Base-by-base conservation (phyloP, 2,329 filamentous ascomycete genomes). In the Myriosclerotinia scirpicola region DNA sequence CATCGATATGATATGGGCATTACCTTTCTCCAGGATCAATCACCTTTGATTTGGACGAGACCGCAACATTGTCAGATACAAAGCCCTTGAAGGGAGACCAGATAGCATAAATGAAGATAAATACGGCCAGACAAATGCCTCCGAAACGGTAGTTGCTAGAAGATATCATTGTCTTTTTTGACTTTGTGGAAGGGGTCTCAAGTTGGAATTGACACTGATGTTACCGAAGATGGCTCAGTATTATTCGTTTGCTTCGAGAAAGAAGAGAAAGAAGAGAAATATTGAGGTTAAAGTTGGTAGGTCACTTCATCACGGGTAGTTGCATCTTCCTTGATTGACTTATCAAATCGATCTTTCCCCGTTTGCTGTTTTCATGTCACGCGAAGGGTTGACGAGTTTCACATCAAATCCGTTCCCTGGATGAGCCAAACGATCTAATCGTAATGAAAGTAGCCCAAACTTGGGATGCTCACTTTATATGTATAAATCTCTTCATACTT, bases 1-100 rank as follows among this genome's bases (percentile, higher is more conserved):
- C 40, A 11, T 38, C 4, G 15, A 48, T 38, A 20, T 52, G 42
- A 40, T 22, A 46, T 36, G 22, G 20, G 30, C 63, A 55, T 56
- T 67, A 71, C 71, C 69, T 70, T 54, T 70, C 69, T 63, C 69
- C 69, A 48, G 54, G 60, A 15, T 68, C 67, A 54, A 46, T 65
- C 22, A 30, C 26, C 38, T 40, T 40, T 1, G 34, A 36, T 14
- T 48, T 55, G 9, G 42, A 63, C 17, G 60, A 52, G 11, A 50
- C 15, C 12, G 40, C 46, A 40, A 58, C 42, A 15, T 34, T 42
- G 2, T 61, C 34, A 44, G 60, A 46, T 14, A 56, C 53, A 36
- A 67, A 64, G 1, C 34, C 54, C 17, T 22, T 58, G 17, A 58
- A 50, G 7, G 65, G 65, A 30, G 54, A 50, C 61, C 61, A 65